These are phyloP conservation scores for Russula sp. DNA, from an alignment of 768 basidiomycete species.

Conservation along the genomic window DNA sequence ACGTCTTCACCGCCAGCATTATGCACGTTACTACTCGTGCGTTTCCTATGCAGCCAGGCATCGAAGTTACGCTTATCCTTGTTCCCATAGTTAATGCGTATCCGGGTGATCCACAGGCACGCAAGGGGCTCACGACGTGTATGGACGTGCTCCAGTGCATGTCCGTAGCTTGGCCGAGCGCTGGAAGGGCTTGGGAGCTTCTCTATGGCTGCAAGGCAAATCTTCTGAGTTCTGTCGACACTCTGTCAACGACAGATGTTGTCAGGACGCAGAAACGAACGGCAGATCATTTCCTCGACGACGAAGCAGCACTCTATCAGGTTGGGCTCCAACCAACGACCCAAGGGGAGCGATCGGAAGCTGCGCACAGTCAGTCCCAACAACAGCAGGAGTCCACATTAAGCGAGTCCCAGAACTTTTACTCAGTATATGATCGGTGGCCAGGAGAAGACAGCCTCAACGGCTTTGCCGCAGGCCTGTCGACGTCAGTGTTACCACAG, in stretches of 20 bases:
- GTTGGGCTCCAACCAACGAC: conserved; percentile 6
- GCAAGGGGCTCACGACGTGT: conserved; percentile 55
- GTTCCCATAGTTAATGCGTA: conserved; percentile 48
- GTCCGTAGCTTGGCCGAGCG: conserved; percentile 70
- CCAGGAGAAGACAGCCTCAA: conserved; percentile 27
- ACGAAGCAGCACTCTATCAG: conserved; percentile 16
- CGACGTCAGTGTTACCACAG: conserved; percentile 70
- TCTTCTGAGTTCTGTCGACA: conserved; percentile 14
- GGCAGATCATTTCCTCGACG: conserved; percentile 42
- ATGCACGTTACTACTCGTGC: conserved; percentile 71
- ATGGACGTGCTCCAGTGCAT: conserved; percentile 62
- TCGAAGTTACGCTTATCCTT: conserved; percentile 5
- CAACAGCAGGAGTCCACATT: conserved; percentile 11
- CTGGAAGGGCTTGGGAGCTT: conserved; percentile 66
- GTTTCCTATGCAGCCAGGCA: conserved; percentile 29
- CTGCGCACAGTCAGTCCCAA: conserved; percentile 24
- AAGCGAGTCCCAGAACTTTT: conserved; percentile 25
- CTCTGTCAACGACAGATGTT: conserved; percentile 6
- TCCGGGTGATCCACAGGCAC: conserved; percentile 65
- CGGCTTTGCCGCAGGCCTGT: conserved; percentile 43
- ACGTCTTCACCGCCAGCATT: conserved; percentile 72
- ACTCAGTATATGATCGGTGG: conserved; percentile 44
- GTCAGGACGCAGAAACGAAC: conserved; percentile 51
- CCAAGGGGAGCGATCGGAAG: conserved; percentile 8
- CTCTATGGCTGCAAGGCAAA: conserved; percentile 55